Conservation (phyloP, 2,329 filamentous ascomycete genomes). For the Escovopsis sp. region DNA sequence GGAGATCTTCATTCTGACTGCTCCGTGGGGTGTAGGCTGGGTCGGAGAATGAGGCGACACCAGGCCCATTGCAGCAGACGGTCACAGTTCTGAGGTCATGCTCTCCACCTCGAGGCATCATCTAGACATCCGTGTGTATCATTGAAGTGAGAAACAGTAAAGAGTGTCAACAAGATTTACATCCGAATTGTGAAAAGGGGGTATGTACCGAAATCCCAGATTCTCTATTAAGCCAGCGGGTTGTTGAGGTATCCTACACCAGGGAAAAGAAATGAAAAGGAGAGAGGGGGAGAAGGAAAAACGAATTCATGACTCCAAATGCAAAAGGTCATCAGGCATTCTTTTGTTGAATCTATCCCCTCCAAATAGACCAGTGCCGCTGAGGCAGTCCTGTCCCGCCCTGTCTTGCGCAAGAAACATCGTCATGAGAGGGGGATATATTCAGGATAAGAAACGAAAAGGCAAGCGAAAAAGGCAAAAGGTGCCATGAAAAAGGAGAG, state of each 20-base stretch:
- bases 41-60: too few relatives aligned
- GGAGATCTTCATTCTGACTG: too few relatives aligned
- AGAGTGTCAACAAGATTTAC: too few relatives aligned
- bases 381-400: slow-evolving; percentile 9
- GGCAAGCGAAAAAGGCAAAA: too few relatives aligned
- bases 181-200: too few relatives aligned
- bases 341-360: neutral
- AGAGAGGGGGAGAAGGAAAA: too few relatives aligned
- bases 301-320: slow-evolving; percentile 3
- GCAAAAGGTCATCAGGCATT: neutral
- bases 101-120: too few relatives aligned
- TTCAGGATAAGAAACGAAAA: slow-evolving; percentile 4
- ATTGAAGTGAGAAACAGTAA: too few relatives aligned
- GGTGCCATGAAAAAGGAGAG: slow-evolving; percentile 7
- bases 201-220: slow-evolving; percentile 1
- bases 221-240: slow-evolving; percentile 5
- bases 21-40: too few relatives aligned
- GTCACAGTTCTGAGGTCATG: too few relatives aligned
- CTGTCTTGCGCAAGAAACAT: neutral
- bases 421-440: slow-evolving; percentile 8
- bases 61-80: too few relatives aligned
- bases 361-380: slow-evolving; percentile 7
- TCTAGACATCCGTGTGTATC: too few relatives aligned
- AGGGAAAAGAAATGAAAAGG: slow-evolving; percentile 3
- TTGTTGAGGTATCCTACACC: slow-evolving; percentile 6